These are phyloP conservation scores for Herpetospermum pedunculosum DNA, from an alignment of 306 rosid species.

Conservation along the genomic window DNA sequence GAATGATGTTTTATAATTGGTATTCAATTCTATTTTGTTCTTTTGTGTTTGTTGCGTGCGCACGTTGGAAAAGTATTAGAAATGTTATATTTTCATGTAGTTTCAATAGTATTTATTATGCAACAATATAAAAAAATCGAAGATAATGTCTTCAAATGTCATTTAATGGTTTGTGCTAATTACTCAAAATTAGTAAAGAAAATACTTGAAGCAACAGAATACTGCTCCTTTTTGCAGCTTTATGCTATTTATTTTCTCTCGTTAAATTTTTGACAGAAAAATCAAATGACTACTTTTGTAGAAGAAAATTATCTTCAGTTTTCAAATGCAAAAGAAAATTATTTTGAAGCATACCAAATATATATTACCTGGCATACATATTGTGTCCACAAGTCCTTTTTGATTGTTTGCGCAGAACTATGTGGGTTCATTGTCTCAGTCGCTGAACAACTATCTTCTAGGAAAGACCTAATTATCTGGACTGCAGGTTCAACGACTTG, in stretches of 20 bases:
- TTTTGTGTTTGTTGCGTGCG: too few relatives aligned
- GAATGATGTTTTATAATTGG: background rate
- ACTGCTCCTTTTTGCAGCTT: background rate
- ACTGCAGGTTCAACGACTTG: constrained; percentile 55
- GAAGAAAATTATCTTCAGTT: background rate
- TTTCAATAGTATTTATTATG: background rate
- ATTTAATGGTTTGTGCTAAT: background rate
- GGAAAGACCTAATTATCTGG: constrained; percentile 40
- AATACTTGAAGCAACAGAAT: background rate
- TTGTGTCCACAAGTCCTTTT: constrained; percentile 85
- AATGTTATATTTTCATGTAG: background rate
- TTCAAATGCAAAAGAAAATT: background rate
- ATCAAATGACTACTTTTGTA: background rate
- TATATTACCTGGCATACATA: constrained; percentile 59
- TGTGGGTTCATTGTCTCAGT: constrained; percentile 15
- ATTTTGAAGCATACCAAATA: background rate
- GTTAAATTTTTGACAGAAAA: too few relatives aligned
- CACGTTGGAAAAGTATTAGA: background rate
- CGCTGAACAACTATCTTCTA: constrained; percentile 23
- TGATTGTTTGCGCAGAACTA: constrained; percentile 25
- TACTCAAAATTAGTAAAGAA: background rate
- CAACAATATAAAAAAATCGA: background rate
- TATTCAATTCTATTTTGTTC: background rate
- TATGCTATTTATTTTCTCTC: background rate
- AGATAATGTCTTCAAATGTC: background rate